These are phyloP conservation scores for Selaginella moellendorffii DNA, from an alignment of 75 land plant species.

Conservation along the genomic window DNA sequence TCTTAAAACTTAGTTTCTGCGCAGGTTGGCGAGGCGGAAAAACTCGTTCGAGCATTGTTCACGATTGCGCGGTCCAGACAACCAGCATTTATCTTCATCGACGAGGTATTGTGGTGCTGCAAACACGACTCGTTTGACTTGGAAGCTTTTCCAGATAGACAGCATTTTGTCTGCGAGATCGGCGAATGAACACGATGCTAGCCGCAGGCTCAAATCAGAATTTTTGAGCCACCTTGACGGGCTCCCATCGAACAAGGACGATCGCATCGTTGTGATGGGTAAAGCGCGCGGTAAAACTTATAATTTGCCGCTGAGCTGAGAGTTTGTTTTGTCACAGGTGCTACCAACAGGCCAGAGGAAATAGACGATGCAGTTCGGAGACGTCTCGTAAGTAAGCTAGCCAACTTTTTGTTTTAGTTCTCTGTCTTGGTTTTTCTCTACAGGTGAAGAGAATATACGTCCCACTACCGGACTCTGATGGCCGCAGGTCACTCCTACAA, in stretches of 20 bases:
- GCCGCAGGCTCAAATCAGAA: conserved; percentile 93
- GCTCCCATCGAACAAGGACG: conserved; percentile 62
- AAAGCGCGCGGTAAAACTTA: too few species aligned
- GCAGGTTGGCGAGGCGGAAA: conserved; percentile 93
- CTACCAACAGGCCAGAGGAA: conserved; percentile 95
- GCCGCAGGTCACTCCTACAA: conserved; percentile 54
- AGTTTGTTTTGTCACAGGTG: conserved; percentile 41
- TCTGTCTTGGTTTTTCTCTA: conserved; percentile 3
- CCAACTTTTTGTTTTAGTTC: neutral
- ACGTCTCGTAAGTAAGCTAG: conserved; percentile 50
- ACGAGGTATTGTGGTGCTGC: conserved; percentile 46
- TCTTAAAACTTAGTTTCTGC: neutral
- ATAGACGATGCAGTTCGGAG: conserved; percentile 96
- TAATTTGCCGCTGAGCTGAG: too few species aligned
- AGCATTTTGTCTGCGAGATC: conserved; percentile 84
- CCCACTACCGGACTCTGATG: conserved; percentile 75
- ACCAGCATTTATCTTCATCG: conserved; percentile 94
- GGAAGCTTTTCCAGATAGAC: conserved; percentile 65
- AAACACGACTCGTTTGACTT: neutral
- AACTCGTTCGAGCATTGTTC: conserved; percentile 85
- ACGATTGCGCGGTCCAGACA: conserved; percentile 71
- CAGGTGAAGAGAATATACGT: conserved; percentile 96
- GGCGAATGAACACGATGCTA: conserved; percentile 82
- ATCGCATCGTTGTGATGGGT: conserved; percentile 87
- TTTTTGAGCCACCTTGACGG: conserved; percentile 96